Evolutionary conservation across 805 yeast species (phyloP).

Genomic region (Suhomyces sp.): DNA sequence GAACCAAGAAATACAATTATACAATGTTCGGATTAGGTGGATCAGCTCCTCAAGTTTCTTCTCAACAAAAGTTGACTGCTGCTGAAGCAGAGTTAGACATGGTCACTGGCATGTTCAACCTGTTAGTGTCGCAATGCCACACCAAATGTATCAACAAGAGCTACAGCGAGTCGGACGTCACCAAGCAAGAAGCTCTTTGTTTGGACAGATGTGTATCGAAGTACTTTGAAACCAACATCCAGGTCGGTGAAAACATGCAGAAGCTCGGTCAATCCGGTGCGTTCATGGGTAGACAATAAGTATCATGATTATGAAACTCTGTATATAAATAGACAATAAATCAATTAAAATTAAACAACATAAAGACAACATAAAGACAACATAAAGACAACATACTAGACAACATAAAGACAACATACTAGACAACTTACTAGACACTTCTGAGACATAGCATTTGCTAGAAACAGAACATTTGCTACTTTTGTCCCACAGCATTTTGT

Average conservation of each 20-base stretch:
- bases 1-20: background rate
- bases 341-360: too few relatives aligned
- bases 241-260: constrained; percentile 78
- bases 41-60: constrained; percentile 65
- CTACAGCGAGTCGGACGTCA: constrained; percentile 71
- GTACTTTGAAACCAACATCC: constrained; percentile 90
- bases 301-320: background rate
- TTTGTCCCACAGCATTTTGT: too few relatives aligned
- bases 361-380: too few relatives aligned
- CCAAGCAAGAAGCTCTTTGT: constrained; percentile 79
- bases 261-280: constrained; percentile 45
- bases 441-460: too few relatives aligned
- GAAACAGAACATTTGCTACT: too few relatives aligned
- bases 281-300: constrained; percentile 42
- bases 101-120: constrained; percentile 97
- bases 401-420: too few relatives aligned
- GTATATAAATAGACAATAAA: background rate
- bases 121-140: constrained; percentile 85
- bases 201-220: constrained; percentile 95
- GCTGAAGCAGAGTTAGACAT: constrained; percentile 97
- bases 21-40: constrained; percentile 76
- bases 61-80: constrained; percentile 77
- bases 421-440: too few relatives aligned
- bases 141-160: constrained; percentile 69
- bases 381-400: too few relatives aligned